These are phyloP conservation scores for Cladophialophora psammophila DNA, from an alignment of 2,329 filamentous ascomycete genomes.

Conservation along the genomic window DNA sequence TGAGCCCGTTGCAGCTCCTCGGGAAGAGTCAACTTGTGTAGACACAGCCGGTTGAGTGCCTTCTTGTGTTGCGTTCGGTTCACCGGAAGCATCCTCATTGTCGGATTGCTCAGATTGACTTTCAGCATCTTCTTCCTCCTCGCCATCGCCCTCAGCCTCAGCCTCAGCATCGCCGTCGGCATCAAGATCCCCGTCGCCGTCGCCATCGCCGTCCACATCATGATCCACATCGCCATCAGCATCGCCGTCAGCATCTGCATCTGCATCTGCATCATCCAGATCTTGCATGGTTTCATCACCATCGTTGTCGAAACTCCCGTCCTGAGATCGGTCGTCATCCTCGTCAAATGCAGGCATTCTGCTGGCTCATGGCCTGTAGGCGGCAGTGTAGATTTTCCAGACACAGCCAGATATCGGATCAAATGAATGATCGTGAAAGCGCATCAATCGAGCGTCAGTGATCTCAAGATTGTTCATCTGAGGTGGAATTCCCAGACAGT, in stretches of 20 bases:
- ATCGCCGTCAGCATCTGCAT: conserved; percentile 49
- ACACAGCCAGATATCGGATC: not conserved
- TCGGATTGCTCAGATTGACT: conserved; percentile 46
- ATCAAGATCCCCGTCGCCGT: conserved; percentile 47
- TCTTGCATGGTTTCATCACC: conserved; percentile 56
- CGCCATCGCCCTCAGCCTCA: conserved; percentile 56
- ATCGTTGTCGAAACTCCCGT: conserved; percentile 59
- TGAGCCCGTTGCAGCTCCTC: conserved; percentile 46
- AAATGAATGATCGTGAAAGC: not conserved
- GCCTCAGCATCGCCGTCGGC: conserved; percentile 54
- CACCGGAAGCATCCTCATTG: conserved; percentile 50
- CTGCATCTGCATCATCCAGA: conserved; percentile 48
- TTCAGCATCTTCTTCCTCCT: conserved; percentile 57
- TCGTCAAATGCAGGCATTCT: conserved; percentile 46
- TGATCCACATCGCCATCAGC: conserved; percentile 55
- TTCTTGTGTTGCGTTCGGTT: conserved; percentile 49
- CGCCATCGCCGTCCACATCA: conserved; percentile 52
- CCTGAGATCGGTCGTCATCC: conserved; percentile 53
- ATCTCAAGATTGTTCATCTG: not conserved
- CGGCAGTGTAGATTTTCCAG: not conserved
- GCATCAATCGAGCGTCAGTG: not conserved
- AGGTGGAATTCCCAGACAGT: not conserved
- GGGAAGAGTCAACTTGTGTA: conserved; percentile 36
- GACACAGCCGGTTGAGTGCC: conserved; percentile 46
- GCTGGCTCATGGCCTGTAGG: not conserved